Base-by-base conservation (phyloP, 1,284 basidiomycete species). In the Malassezia nana region DNA sequence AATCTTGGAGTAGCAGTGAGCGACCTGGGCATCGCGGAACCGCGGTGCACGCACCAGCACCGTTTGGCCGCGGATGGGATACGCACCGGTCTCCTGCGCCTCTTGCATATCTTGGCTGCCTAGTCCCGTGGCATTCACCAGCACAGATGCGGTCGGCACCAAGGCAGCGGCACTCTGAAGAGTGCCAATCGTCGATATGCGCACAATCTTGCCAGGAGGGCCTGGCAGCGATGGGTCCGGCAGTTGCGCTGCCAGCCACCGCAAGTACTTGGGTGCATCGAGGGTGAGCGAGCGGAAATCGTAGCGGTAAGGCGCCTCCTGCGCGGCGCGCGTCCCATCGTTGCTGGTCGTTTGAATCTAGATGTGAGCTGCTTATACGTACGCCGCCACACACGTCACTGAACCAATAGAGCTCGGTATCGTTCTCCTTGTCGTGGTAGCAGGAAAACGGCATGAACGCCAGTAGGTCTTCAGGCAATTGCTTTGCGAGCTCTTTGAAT, bases 11-110 rank as follows among this genome's bases (percentile, higher is more conserved):
- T 62, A 57, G 56, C 67, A 69, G 16, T 59, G 41, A 2, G 64
- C 58, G 2, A 35, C 41, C 7, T 24, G 12, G 2, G 10, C 45
- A 15, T 45, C 50, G 8, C 46, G 60, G 26, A 66, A 66, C 2
- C 73, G 81, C 1, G 88, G 87, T 0, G 87, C 85, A 49, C 81
- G 76, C 12, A 88, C 77, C 24, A 88, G 75, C 8, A 89, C 81
- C 0, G 87, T 90, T 75, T 94, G 90, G 0, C 90, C 90, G 38
- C 87, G 80, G 48, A 89, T 81, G 0, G 89, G 89, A 68, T 82
- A 82, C 20, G 89, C 79, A 68, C 89, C 85, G 60, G 87, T 82
- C 2, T 91, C 82, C 4, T 87, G 44, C 0, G 66, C 66, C 25
- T 68, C 66, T 25, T 38, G n/a, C 2, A 71, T 52, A 5, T 61